Base-by-base conservation (phyloP, 345 rosid genomes). In the Salix suchowensis region DNA sequence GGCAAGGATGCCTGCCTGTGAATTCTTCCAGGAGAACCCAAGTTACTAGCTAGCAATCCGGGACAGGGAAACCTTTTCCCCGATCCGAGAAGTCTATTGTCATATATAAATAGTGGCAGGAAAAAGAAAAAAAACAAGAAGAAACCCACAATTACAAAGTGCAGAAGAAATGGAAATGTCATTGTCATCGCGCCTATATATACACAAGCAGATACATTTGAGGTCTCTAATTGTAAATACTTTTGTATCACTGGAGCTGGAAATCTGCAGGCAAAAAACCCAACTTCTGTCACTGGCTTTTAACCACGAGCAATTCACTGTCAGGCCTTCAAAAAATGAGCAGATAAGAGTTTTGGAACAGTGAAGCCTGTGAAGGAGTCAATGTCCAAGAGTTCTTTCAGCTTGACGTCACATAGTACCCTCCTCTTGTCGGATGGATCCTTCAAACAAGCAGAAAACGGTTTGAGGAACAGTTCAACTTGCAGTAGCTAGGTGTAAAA, bases 1-100 rank as follows among this genome's bases (percentile, higher is more conserved):
- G 98, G 97, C 87, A 84, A 94, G 97, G 94, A 89, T 92, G 52
- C 85, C 93, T 91, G 97, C 92, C 94, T 91, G 90, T 90, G 7
- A 36, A 36, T 40, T 40, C 44, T 9, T 40, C 8, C 44, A 9
- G 44, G 44, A 40, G 12, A 40, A 2, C 44, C 9, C 12, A 9
- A 8, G 44, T 40, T 9, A 39, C 42, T 39, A 9, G 12, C 44
- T 40, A 9, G 44, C 3, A 10, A 40, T 39, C 42, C 18, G 15
- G 15, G 15, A 13, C 1, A 5, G 52, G 5, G 5, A 15, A 48
- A 48, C 4, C 16, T 48, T 15, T 48, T 13, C 54, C 54, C 54
- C 54, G 15, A 15, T 48, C 5, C 15, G 54, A 48, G 54, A 48
- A 4, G 54, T 48, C 54, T 48, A 14, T 48, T 48, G 54, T 4